Evolutionary conservation across 1,139 yeast genomes (phyloP).

Genomic region (Pichia sp.): DNA sequence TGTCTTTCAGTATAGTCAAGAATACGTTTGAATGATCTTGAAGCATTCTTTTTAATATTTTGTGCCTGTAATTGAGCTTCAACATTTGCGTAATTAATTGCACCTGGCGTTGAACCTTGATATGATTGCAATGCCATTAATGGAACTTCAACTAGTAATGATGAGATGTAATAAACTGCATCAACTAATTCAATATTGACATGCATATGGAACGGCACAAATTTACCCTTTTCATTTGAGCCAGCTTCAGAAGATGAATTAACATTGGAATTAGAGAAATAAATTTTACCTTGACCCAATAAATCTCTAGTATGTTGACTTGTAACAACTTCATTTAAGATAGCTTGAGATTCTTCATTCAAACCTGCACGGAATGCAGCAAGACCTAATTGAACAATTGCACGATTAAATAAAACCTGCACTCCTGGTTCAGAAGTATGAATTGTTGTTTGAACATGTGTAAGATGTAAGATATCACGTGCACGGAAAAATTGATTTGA

Average conservation of each 20-base stretch:
- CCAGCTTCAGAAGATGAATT: constrained; percentile 15
- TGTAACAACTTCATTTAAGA: constrained; percentile 82
- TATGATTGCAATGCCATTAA: constrained; percentile 47
- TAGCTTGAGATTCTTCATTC: constrained; percentile 81
- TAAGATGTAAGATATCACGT: constrained; percentile 77
- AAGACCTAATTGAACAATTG: constrained; percentile 90
- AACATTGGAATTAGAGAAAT: constrained; percentile 47
- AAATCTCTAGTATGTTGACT: constrained; percentile 85
- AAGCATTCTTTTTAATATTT: constrained; percentile 31
- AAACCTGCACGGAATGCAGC: constrained; percentile 92
- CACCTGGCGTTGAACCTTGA: constrained; percentile 24
- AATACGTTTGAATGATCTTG: constrained; percentile 83
- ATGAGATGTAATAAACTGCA: constrained; percentile 86
- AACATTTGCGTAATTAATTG: constrained; percentile 40
- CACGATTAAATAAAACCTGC: constrained; percentile 91
- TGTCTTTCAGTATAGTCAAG: constrained; percentile 93
- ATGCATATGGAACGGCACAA: constrained; percentile 97
- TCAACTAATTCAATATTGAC: constrained; percentile 92
- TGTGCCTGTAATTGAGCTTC: constrained; percentile 25
- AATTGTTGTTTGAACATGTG: constrained; percentile 77
- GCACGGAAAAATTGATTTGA: constrained; percentile 80
- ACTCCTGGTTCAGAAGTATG: constrained; percentile 78
- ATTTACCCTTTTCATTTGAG: constrained; percentile 60
- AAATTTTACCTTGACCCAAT: constrained; percentile 85
- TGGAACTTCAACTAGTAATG: constrained; percentile 89